Conservation (phyloP, 495 filamentous ascomycete species). For the Letharia lupina region DNA sequence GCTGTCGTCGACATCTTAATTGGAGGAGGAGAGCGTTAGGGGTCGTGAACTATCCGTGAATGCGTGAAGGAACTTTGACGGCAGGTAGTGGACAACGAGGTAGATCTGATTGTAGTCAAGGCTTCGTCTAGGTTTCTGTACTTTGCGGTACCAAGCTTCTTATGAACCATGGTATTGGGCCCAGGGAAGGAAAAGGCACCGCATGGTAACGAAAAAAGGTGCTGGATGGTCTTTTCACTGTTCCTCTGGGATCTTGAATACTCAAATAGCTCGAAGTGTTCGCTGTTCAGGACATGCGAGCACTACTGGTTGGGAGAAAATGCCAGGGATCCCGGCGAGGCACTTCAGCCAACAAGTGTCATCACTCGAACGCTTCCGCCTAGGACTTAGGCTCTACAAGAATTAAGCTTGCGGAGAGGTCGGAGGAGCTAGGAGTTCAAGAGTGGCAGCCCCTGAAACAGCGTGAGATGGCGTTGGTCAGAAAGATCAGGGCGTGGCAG, state of each 20-base stretch:
- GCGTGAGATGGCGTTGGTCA: no score
- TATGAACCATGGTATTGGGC: not conserved
- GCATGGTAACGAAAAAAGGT: not conserved
- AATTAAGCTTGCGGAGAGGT: no score
- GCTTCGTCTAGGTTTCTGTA: no score
- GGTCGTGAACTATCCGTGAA: not conserved
- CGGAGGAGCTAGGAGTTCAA: no score
- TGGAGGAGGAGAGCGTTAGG: not conserved
- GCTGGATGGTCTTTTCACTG: no score
- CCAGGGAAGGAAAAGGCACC: not conserved
- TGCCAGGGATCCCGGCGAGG: not conserved
- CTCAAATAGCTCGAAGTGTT: not conserved
- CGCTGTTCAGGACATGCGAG: not conserved
- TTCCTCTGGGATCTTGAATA: no score
- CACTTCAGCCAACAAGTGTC: not conserved
- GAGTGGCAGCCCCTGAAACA: no score
- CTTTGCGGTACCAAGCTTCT: not conserved
- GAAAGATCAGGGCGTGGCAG: no score
- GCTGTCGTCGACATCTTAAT: not conserved
- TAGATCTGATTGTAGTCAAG: no score
- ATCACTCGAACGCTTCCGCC: not conserved
- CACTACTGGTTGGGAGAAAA: not conserved
- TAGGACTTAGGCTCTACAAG: no score
- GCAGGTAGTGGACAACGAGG: no score
- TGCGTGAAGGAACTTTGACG: no score